phyloP scores from a whole-genome alignment of 2,329 filamentous ascomycete genomes.

The Sporothrix dimorphospora region DNA sequence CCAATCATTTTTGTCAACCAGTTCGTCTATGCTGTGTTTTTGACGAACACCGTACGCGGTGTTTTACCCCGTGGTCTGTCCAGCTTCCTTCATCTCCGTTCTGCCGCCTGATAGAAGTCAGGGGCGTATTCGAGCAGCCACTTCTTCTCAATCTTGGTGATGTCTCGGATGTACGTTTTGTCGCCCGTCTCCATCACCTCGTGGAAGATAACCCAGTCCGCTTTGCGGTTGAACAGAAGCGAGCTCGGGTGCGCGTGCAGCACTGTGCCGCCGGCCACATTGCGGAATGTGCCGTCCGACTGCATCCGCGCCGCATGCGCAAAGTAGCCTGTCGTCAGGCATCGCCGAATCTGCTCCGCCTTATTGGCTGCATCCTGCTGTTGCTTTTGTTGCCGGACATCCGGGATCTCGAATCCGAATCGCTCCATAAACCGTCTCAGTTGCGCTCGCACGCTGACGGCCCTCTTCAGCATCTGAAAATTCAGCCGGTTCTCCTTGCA shows the following conservation, averaged over 20 bases:
- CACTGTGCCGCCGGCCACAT: conserved; percentile 76
- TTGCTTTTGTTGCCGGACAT: conserved; percentile 32
- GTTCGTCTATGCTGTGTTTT: neutral
- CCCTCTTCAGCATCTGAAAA: conserved; percentile 78
- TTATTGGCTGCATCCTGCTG: conserved; percentile 42
- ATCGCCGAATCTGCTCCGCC: conserved; percentile 77
- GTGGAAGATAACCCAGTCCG: conserved; percentile 95
- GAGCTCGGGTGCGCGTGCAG: conserved; percentile 90
- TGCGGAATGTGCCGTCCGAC: conserved; percentile 84
- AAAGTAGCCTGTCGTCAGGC: conserved; percentile 89
- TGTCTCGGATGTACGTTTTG: conserved; percentile 88
- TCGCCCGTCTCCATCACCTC: conserved; percentile 86
- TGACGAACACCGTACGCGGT: neutral
- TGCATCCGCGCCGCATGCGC: conserved; percentile 93
- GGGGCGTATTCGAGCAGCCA: conserved; percentile 91
- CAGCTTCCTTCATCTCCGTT: neutral
- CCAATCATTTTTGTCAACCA: neutral
- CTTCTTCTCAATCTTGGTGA: conserved; percentile 91
- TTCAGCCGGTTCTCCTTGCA: conserved; percentile 87
- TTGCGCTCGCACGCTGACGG: conserved; percentile 84
- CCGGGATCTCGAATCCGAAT: conserved; percentile 74
- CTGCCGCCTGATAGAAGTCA: conserved; percentile 67
- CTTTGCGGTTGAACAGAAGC: conserved; percentile 94
- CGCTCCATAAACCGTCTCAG: conserved; percentile 84
- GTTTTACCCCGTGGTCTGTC: neutral